phyloP scores from a whole-genome alignment of 129 eudicot genomes.

The Daucus carota region DH1_v3.0 NC_030383.2:34939501-34940000 shows the following conservation, averaged over 20 bases:
- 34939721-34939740: slow-evolving; percentile 10
- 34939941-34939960: slow-evolving; percentile 62
- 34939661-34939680: slow-evolving; percentile 8
- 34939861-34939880: slow-evolving; percentile 51
- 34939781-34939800: slow-evolving; percentile 47
- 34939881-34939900: slow-evolving; percentile 84
- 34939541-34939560: background rate
- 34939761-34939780: slow-evolving; percentile 52
- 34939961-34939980: slow-evolving; percentile 79
- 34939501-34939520: background rate
- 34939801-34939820: slow-evolving; percentile 72
- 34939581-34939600: background rate
- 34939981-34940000: slow-evolving; percentile 84
- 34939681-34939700: slow-evolving; percentile 14
- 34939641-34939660: background rate
- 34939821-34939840: slow-evolving; percentile 46
- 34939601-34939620: background rate
- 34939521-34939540: background rate
- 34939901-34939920: slow-evolving; percentile 79
- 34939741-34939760: slow-evolving; percentile 18
- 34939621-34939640: background rate
- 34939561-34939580: background rate
- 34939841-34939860: slow-evolving; percentile 74
- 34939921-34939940: slow-evolving; percentile 91
- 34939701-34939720: slow-evolving; percentile 10